Base-by-base conservation (phyloP, 2,329 filamentous ascomycete genomes). In the Curvularia hawaiiensis region DNA sequence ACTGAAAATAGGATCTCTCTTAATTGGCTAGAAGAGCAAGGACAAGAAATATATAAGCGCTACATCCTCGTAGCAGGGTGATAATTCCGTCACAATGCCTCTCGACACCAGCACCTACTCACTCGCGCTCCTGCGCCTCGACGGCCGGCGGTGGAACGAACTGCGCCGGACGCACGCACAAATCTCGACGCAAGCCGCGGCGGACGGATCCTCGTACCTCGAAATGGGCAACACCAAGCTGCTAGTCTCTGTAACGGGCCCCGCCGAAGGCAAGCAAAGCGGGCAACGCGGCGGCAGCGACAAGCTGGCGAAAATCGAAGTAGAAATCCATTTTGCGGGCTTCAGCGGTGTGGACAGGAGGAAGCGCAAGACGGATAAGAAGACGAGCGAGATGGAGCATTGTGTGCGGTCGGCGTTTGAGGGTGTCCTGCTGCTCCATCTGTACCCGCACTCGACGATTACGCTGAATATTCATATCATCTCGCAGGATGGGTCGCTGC, bases 151-250 rank as follows among this genome's bases (percentile, higher is more conserved):
- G 68, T 99, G 95, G 95, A 98, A 99, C 80, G 95, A 99, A 77
- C 86, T 99, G 39, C 92, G 95, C 28, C 88, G 91, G 8, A 85
- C 97, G 50, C 88, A 92, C 72, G 94, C 90, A 47, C 91, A 96
- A 78, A 92, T 99, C 73, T 90, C 90, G 61, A 97, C 92, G 1
- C 95, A 97, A 78, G 89, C 93, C 59, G 90, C 93, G 49, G 92
- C 93, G 54, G 95, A 98, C 69, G 95, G 95, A 35, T 96, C 91
- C 44, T 91, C 90, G 60, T 97, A 97, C 78, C 87, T 98, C 58
- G 92, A 97, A 75, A 96, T 96, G 89, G 95, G 95, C 69, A 96
- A 98, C 79, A 99, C 95, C 22, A 95, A 97, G 75, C 89, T 99
- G 67, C 91, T 98, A 79, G 97, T 94, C 78, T 92, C 93, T 24